Conservation (phyloP, 306 rosid species). For the Pueraria montana region DNA sequence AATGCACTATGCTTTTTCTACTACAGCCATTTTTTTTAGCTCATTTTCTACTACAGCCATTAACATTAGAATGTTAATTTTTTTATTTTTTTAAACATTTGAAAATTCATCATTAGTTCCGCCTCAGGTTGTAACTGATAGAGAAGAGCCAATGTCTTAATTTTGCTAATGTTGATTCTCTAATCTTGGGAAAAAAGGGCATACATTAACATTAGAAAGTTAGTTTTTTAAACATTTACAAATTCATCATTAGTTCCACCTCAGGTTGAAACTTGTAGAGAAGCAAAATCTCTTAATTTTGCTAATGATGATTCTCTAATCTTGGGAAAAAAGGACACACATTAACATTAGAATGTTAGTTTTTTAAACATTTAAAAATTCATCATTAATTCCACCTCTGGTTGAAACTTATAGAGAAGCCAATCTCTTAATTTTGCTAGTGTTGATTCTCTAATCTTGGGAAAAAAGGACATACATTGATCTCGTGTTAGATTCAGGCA, state of each 20-base stretch:
- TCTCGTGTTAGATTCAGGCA: not conserved
- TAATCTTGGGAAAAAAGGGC: not conserved
- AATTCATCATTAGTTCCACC: not conserved
- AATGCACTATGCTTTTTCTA: slow-evolving; percentile 28
- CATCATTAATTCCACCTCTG: not conserved
- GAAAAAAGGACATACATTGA: not conserved
- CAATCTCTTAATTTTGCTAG: not conserved
- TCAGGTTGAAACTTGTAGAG: too few species aligned
- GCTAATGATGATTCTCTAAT: not conserved
- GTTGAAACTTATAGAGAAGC: not conserved
- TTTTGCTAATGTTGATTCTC: not conserved
- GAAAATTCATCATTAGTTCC: not conserved
- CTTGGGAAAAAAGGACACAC: not conserved
- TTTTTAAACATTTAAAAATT: not conserved
- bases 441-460: slow-evolving; percentile 29
- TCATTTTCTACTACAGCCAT: not conserved
- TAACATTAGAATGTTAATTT: slow-evolving; percentile 8
- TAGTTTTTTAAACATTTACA: not conserved
- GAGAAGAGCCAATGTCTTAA: too few species aligned
- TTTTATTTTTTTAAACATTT: not conserved
- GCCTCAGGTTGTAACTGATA: too few species aligned
- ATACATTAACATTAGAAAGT: not conserved
- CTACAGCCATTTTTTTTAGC: not conserved
- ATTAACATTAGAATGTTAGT: not conserved
- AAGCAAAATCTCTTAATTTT: not conserved